phyloP scores from a whole-genome alignment of 1,284 basidiomycete species.

The Irpex sp. region DNA sequence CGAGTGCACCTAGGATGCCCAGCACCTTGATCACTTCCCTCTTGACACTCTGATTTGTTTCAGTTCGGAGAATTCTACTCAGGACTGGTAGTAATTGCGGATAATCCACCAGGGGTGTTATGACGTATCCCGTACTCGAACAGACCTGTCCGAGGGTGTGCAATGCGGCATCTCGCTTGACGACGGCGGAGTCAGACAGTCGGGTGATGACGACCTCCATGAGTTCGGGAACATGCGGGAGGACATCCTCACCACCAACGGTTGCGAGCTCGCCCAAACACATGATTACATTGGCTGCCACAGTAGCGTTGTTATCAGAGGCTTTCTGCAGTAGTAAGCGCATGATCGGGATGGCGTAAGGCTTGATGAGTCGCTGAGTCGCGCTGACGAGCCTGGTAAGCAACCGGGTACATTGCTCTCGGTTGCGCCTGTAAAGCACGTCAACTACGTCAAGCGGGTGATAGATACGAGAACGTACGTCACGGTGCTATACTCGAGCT shows the following conservation, averaged over 20 bases:
- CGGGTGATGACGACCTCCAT: conserved; percentile 90
- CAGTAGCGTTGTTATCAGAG: conserved; percentile 80
- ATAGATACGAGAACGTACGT: conserved; percentile 40
- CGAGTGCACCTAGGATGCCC: conserved; percentile 95
- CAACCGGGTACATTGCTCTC: conserved; percentile 90
- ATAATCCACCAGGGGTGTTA: conserved; percentile 87
- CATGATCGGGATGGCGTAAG: conserved; percentile 96
- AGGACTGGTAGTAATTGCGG: conserved; percentile 88
- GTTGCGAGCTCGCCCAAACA: conserved; percentile 93
- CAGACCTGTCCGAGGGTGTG: conserved; percentile 94
- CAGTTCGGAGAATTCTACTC: conserved; percentile 84
- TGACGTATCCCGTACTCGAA: conserved; percentile 94
- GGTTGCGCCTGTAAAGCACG: conserved; percentile 54
- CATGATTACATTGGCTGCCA: conserved; percentile 91
- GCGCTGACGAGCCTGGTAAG: conserved; percentile 87
- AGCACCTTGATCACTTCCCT: conserved; percentile 93
- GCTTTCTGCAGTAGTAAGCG: conserved; percentile 89
- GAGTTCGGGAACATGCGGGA: conserved; percentile 80
- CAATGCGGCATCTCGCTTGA: conserved; percentile 92
- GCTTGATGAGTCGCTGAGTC: conserved; percentile 92
- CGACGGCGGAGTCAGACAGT: conserved; percentile 81
- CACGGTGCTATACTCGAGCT: conserved; percentile 94
- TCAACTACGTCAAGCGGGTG: conserved; percentile 8
- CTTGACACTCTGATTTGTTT: conserved; percentile 73
- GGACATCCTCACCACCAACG: conserved; percentile 92